These are phyloP conservation scores for Pseudognaphalium luteoalbum DNA, from an alignment of 129 eudicot genomes.

Conservation along the genomic window DNA sequence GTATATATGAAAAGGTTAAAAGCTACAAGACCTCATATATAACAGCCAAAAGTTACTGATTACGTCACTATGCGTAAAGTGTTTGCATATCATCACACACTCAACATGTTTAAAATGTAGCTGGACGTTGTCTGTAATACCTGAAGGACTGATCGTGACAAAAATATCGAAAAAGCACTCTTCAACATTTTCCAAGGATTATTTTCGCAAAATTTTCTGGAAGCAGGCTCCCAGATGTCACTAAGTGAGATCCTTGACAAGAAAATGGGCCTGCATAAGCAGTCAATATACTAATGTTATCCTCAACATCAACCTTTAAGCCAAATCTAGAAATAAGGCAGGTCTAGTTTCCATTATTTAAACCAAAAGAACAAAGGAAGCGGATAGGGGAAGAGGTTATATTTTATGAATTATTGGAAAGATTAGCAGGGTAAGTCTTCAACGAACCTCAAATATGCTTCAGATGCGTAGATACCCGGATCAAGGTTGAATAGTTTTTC, in stretches of 20 bases:
- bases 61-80: neutral
- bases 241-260: conserved; percentile 84
- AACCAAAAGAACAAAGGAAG: neutral
- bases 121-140: conserved; percentile 33
- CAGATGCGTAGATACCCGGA: conserved; percentile 43
- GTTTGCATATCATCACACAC: conserved; percentile 11
- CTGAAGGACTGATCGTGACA: conserved; percentile 77
- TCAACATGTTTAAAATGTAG: neutral
- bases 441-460: conserved; percentile 63
- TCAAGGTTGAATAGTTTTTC: conserved; percentile 45
- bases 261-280: conserved; percentile 65
- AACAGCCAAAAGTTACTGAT: neutral
- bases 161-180: conserved; percentile 69
- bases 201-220: conserved; percentile 70
- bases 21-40: neutral
- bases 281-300: neutral
- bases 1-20: neutral
- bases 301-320: neutral
- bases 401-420: neutral
- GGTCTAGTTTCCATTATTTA: conserved; percentile 6
- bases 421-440: neutral
- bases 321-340: neutral
- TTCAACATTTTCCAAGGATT: conserved; percentile 79
- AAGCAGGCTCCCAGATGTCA: conserved; percentile 96
- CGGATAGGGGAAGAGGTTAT: conserved; percentile 6